Conservation (phyloP, 2,329 filamentous ascomycete genomes). For the Cladosporium sp. region DNA sequence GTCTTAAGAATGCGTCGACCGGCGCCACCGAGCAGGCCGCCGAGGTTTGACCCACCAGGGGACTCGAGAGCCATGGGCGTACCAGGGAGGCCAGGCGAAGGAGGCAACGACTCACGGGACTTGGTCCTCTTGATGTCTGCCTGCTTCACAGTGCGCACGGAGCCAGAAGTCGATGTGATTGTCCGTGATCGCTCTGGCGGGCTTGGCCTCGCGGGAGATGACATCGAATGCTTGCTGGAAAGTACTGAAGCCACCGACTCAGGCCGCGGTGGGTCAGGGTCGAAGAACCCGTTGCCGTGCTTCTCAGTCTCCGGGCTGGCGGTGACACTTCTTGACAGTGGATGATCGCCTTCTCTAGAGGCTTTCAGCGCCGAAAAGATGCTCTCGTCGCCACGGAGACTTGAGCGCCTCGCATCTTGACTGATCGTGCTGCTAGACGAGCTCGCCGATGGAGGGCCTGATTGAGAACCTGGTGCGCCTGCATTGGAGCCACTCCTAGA, state of each 20-base stretch:
- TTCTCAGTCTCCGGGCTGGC: conserved; percentile 54
- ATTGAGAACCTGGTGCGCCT: conserved; percentile 41
- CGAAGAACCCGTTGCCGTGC: conserved; percentile 16
- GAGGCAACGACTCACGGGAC: conserved; percentile 31
- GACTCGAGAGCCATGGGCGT: conserved; percentile 40
- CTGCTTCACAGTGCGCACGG: conserved; percentile 41
- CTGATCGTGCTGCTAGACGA: conserved; percentile 51
- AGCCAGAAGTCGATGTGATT: conserved; percentile 35
- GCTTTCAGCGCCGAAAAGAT: conserved; percentile 46
- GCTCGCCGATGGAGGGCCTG: conserved; percentile 45
- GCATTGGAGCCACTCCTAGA: conserved; percentile 38
- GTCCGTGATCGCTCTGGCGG: conserved; percentile 37
- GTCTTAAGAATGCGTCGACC: conserved; percentile 42
- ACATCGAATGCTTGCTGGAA: conserved; percentile 6
- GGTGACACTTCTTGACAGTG: conserved; percentile 66
- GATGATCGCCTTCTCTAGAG: conserved; percentile 57
- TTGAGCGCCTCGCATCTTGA: conserved; percentile 50
- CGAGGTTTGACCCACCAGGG: conserved; percentile 35
- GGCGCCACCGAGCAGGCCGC: conserved; percentile 41
- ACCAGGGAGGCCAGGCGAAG: conserved; percentile 39
- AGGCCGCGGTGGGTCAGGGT: conserved; percentile 11
- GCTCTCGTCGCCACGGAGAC: conserved; percentile 53
- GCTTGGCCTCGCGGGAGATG: conserved; percentile 18
- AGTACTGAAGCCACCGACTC: conserved; percentile 8
- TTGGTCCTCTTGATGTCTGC: conserved; percentile 27